Evolutionary conservation across 257 asterid species (phyloP).

Genomic region (Nyctanthes arbortristis): DNA sequence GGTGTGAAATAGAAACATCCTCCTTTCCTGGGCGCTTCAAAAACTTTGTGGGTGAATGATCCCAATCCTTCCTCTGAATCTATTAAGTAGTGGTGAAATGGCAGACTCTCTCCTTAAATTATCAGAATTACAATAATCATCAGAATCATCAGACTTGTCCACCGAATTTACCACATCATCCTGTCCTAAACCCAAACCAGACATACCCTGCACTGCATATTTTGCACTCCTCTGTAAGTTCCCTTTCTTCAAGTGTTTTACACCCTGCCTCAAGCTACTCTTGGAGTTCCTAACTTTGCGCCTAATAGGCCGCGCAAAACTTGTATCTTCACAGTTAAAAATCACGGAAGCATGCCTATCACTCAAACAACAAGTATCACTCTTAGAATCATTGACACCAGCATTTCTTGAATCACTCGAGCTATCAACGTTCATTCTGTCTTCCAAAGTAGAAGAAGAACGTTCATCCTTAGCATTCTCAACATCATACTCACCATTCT

Average conservation of each 20-base stretch:
- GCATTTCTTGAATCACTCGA: conserved; percentile 56
- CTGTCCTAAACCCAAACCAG: conserved; percentile 45
- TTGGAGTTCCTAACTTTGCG: conserved; percentile 55
- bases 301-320: conserved; percentile 60
- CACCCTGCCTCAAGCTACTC: conserved; percentile 48
- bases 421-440: conserved; percentile 53
- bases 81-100: conserved; percentile 72
- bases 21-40: conserved; percentile 58
- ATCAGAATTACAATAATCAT: conserved; percentile 68
- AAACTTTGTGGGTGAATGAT: conserved; percentile 50
- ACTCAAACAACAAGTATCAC: conserved; percentile 59
- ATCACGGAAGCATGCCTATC: conserved; percentile 57
- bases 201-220: conserved; percentile 38
- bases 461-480: conserved; percentile 44
- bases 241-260: conserved; percentile 51
- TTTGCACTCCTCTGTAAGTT: conserved; percentile 43
- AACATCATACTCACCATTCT: conserved; percentile 44
- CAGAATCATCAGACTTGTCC: conserved; percentile 79
- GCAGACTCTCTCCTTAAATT: conserved; percentile 64
- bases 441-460: conserved; percentile 53
- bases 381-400: conserved; percentile 76
- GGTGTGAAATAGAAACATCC: conserved; percentile 65
- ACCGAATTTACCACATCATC: conserved; percentile 61
- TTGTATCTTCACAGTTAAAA: conserved; percentile 60
- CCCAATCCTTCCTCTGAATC: conserved; percentile 62